Base-by-base conservation (phyloP, 495 filamentous ascomycete genomes). In the Xylaria telfairii region DNA sequence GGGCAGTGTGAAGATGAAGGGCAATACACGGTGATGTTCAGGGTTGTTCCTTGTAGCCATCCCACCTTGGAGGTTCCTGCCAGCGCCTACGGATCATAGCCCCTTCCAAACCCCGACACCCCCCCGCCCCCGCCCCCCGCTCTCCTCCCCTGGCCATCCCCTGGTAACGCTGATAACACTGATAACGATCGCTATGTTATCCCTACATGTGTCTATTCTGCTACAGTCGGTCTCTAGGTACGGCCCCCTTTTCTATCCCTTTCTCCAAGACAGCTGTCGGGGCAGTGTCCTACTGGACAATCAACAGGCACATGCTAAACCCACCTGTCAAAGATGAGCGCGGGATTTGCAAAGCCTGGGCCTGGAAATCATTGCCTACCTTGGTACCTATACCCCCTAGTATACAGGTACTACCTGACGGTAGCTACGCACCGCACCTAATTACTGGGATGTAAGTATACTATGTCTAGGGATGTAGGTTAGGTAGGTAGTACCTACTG, bases 91-190 rank as follows among this genome's bases (percentile, higher is more conserved):
- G 4, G 1, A n/a, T 32, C 19, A 4, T 32, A 61, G 30, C 37
- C 59, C 34, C 59, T 61, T 15, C 57, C 37, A 61, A 42, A 34
- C 21, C 59, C 59, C 59, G 32, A 59, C n/a, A 2, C 53, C 3
- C 37, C 59, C 57, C 59, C 59, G n/a, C 59, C 62, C 44, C 44
- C 44, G 42, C 42, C 59, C 62, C 44, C 44, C 44, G 26, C 42
- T 24, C 19, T 26, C 1, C 19, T 30, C 30, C 26, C 26, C n/a
- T n/a, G n/a, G n/a, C n/a, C n/a, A n/a, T n/a, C n/a, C n/a, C n/a
- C n/a, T n/a, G n/a, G n/a, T n/a, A n/a, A n/a, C n/a, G n/a, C n/a
- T 63, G 60, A 47, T n/a, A 47, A 5, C 24, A 42, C 1, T 24
- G 62, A 65, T 51, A 65, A 17, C 8, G 42, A 47, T 51, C 62